Evolutionary conservation across 1,284 basidiomycete genomes (phyloP), one percentile per base, ranked within the genome.

Genomic region (Boletus sp.): DNA sequence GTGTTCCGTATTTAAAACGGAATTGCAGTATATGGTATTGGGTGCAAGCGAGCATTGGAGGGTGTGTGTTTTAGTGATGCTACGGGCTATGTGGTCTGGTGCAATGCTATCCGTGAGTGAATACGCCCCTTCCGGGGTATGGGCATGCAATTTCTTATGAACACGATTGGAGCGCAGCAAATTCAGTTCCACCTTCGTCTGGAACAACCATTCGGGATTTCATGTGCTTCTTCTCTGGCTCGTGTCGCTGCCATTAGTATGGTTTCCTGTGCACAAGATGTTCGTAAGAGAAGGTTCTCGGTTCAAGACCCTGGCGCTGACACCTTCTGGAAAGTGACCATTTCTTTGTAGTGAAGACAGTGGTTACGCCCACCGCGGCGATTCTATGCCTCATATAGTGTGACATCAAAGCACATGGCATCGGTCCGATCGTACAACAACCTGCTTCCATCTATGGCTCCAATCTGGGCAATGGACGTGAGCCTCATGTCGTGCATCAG

Each of bases 161-260:
- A 44, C 41, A 41, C 29, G 29, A 35, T 30, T 47, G 34, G 16
- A 30, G 44, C 43, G 34, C 44, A 67, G 60, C 59, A 23, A 62
- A 67, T 56, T 66, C 64, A 33, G 61, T 91, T 57, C 82, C 88
- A 10, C 78, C 72, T 14, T 82, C 80, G 8, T 81, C 85, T 42
- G 86, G 85, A 26, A 88, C 80, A 13, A 84, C 74, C 39, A 84
- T 83, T 2, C 71, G 75, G 33, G 82, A 87, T 63, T 86, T 88
- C 57, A 69, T 92, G 67, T 81, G 81, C 54, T 94, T 94, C 77
- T 84, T 93, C 73, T 92, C 73, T 91, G 88, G 81, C 69, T 91
- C 35, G 74, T 91, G 46, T 87, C 82, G 27, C 73, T 93, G 10
- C 86, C 88, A 4, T 80, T 83, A 22, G 85, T 91, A 53, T 89